Evolutionary conservation across 1,139 yeast species (phyloP), one percentile per base, ranked within the genome.

Genomic region (Tardiomyces depauwii): DNA sequence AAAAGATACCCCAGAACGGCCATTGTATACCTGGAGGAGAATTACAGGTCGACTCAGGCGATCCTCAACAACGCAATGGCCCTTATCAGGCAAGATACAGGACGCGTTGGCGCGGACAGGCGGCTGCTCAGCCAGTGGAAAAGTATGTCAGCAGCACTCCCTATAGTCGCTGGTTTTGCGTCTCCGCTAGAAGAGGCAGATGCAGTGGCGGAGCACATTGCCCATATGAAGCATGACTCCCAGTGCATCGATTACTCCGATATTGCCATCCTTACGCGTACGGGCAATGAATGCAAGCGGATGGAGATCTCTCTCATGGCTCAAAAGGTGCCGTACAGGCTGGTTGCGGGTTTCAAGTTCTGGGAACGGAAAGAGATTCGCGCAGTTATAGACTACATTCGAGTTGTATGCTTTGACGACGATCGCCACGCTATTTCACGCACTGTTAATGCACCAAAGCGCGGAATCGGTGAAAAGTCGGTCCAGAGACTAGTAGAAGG

Each of bases 311-410:
- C 76, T 27, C 64, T 89, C 18, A 69, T 77, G 1, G 67, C 64
- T 43, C 65, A 66, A 3, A 63, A 72, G 9, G 73, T 89, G 10
- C 89, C 93, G 0, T 85, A 85, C 56, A 62, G 64, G 13, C 72
- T 88, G 55, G 70, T 82, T 1, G 77, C 81, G 45, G 96, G 96
- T 0, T 70, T 71, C 44, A 81, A 86, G 1, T 85, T 87, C 56
- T 85, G 94, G 89, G 88, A 84, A 40, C 65, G 84, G 33, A 75
- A 74, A 48, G 95, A 86, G 58, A 80, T 86, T 13, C 67, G 71
- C 18, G 66, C 76, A 0, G 69, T 85, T 46, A 51, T 88, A 44
- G 85, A 81, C 57, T 78, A 81, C 52, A 59, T 91, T 28, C 70
- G 85, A 44, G 76, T 79, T 1, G 67, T 84, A 11, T 70, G 76